Evolutionary conservation across 1,284 basidiomycete species (phyloP).

Genomic region (Chondrostereum purpureum): DNA sequence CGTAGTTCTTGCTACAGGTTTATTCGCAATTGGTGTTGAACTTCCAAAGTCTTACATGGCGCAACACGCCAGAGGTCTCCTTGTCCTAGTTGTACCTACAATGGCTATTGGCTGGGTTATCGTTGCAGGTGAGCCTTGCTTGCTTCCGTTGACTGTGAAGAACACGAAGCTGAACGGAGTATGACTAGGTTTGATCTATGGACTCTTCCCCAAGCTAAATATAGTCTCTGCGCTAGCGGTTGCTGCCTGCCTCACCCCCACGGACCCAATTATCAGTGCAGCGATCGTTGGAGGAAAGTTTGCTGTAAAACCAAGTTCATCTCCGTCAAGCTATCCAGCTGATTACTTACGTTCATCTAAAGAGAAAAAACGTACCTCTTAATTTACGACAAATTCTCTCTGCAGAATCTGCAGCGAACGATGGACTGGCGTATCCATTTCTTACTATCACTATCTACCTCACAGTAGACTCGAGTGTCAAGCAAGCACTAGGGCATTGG

Average conservation of each 20-base stretch:
- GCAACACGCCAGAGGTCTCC: conserved; percentile 51
- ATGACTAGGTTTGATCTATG: conserved; percentile 47
- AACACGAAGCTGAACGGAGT: no score
- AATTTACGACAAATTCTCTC: conserved; percentile 82
- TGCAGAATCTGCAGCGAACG: conserved; percentile 73
- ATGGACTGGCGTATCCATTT: conserved; percentile 90
- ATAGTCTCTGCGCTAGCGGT: conserved; percentile 78
- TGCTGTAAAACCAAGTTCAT: conserved; percentile 76
- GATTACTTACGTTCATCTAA: no score
- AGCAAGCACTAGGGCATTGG: conserved; percentile 70
- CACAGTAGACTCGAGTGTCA: conserved; percentile 59
- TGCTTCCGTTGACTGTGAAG: background rate
- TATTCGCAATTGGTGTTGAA: conserved; percentile 73
- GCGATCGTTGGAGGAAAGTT: conserved; percentile 76
- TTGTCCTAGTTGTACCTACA: conserved; percentile 66
- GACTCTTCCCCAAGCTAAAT: conserved; percentile 61
- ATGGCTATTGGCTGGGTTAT: conserved; percentile 76
- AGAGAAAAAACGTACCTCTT: conserved; percentile 83
- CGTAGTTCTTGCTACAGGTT: conserved; percentile 60
- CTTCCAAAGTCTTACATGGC: conserved; percentile 62
- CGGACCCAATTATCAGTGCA: conserved; percentile 79
- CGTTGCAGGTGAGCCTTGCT: conserved; percentile 42
- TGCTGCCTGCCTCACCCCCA: conserved; percentile 88
- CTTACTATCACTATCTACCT: conserved; percentile 83
- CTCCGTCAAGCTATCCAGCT: no score